Evolutionary conservation across 2,329 filamentous ascomycete species (phyloP).

Genomic region (Pyricularia grisea): DNA sequence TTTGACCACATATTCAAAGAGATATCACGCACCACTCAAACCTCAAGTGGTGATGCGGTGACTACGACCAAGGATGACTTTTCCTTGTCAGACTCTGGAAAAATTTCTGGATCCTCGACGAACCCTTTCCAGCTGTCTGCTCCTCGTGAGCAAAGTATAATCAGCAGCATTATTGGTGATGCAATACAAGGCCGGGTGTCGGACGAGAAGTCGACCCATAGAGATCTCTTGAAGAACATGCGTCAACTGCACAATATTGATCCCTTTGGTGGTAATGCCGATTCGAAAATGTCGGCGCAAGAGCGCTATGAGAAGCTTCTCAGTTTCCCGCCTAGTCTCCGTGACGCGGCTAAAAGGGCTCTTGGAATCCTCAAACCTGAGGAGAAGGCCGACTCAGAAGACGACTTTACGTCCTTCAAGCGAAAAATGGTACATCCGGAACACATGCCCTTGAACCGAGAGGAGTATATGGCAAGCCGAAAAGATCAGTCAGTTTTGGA

Average conservation of each 20-base stretch:
- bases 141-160: neutral
- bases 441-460: neutral
- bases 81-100: neutral
- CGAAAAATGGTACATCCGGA: neutral
- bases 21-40: constrained; percentile 26
- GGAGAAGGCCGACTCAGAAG: neutral
- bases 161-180: constrained; percentile 14
- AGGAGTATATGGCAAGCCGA: neutral
- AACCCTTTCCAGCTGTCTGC: neutral
- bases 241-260: constrained; percentile 4
- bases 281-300: constrained; percentile 8
- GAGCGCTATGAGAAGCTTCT: constrained; percentile 25
- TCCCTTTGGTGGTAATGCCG: neutral
- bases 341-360: constrained; percentile 26
- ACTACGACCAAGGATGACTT: constrained; percentile 2
- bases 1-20: constrained; percentile 49
- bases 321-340: constrained; percentile 30
- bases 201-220: neutral
- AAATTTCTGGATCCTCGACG: neutral
- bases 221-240: constrained; percentile 1
- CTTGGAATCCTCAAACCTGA: constrained; percentile 21
- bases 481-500: neutral
- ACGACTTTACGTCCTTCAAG: neutral
- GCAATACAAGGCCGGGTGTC: constrained; percentile 9
- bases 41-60: neutral